Percentiles rank a stretch among this genome's conserved stretches.
These are phyloP conservation scores for Suillus americanus DNA, from an alignment of 768 basidiomycete genomes.

Conservation along the genomic window DNA sequence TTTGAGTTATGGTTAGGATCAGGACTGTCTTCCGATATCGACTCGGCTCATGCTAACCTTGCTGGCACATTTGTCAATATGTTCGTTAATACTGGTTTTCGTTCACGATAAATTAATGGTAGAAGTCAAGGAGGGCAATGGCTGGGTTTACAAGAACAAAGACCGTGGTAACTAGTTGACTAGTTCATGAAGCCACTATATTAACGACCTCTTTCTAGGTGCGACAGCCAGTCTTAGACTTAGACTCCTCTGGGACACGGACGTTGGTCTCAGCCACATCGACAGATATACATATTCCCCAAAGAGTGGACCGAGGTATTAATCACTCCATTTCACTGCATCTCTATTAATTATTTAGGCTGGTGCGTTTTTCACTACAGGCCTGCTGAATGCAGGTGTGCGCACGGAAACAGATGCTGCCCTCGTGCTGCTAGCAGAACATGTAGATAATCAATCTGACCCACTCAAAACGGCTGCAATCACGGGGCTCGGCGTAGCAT, in stretches of 20 bases:
- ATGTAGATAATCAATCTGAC: slow-evolving; percentile 83
- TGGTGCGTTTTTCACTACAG: slow-evolving; percentile 92
- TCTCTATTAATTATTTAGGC: slow-evolving; percentile 44
- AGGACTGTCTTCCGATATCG: slow-evolving; percentile 71
- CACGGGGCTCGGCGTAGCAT: slow-evolving; percentile 90
- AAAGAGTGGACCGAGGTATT: too few species aligned
- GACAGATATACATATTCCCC: too few species aligned
- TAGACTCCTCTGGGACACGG: too few species aligned
- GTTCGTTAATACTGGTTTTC: slow-evolving; percentile 98
- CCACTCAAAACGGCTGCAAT: slow-evolving; percentile 86
- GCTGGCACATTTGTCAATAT: slow-evolving; percentile 98
- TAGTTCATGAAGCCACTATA: too few species aligned
- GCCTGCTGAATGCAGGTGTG: slow-evolving; percentile 86
- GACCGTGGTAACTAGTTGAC: too few species aligned
- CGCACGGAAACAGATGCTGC: slow-evolving; percentile 93
- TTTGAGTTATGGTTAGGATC: slow-evolving; percentile 43
- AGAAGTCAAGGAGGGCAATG: too few species aligned
- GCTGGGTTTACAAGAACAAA: too few species aligned
- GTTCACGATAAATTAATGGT: too few species aligned
- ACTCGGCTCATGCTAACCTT: slow-evolving; percentile 91
- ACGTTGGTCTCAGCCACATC: too few species aligned
- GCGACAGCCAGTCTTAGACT: too few species aligned
- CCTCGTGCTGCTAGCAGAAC: slow-evolving; percentile 85
- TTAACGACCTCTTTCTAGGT: too few species aligned
- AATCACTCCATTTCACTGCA: too few species aligned